These are phyloP conservation scores for Colletotrichum sidae DNA, from an alignment of 2,329 filamentous ascomycete species.

Conservation along the genomic window DNA sequence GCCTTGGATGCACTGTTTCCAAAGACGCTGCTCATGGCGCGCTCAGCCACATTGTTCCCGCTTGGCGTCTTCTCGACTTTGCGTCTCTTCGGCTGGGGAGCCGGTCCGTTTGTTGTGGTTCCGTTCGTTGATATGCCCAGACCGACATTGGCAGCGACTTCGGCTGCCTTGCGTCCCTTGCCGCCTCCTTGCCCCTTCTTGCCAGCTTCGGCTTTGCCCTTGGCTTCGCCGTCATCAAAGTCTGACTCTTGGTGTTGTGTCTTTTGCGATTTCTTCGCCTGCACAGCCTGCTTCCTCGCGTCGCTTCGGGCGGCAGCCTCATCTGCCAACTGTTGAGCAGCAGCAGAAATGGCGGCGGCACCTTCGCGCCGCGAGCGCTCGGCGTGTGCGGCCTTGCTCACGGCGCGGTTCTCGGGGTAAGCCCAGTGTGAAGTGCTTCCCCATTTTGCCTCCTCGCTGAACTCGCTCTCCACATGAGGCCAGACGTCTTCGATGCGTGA, in stretches of 20 bases:
- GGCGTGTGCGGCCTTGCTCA: slow-evolving; percentile 68
- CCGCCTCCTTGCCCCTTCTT: slow-evolving; percentile 73
- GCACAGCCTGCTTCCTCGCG: slow-evolving; percentile 83
- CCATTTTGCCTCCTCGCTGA: slow-evolving; percentile 93
- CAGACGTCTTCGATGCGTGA: slow-evolving; percentile 87
- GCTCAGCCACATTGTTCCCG: slow-evolving; percentile 69
- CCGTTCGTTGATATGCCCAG: slow-evolving; percentile 73
- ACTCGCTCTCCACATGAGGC: slow-evolving; percentile 86
- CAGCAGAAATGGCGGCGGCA: slow-evolving; percentile 80
- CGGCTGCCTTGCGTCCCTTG: slow-evolving; percentile 73
- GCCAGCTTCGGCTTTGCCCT: slow-evolving; percentile 57
- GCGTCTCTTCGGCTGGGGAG: slow-evolving; percentile 77
- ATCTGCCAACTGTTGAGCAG: slow-evolving; percentile 80
- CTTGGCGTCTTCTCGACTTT: slow-evolving; percentile 79
- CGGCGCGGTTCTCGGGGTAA: slow-evolving; percentile 85
- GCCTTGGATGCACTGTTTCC: slow-evolving; percentile 64
- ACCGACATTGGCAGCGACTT: slow-evolving; percentile 64
- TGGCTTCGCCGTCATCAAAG: slow-evolving; percentile 75
- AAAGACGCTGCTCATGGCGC: slow-evolving; percentile 72
- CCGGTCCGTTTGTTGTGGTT: slow-evolving; percentile 58
- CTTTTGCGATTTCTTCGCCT: slow-evolving; percentile 79
- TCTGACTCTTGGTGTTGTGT: slow-evolving; percentile 81
- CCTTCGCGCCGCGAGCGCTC: slow-evolving; percentile 84
- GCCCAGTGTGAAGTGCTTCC: slow-evolving; percentile 96
- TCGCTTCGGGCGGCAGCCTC: slow-evolving; percentile 89